Percentiles rank a stretch among this genome's conserved stretches.
These are phyloP conservation scores for Kwoniella mangroviensis DNA, from an alignment of 768 basidiomycete species.

Conservation along the genomic window DNA sequence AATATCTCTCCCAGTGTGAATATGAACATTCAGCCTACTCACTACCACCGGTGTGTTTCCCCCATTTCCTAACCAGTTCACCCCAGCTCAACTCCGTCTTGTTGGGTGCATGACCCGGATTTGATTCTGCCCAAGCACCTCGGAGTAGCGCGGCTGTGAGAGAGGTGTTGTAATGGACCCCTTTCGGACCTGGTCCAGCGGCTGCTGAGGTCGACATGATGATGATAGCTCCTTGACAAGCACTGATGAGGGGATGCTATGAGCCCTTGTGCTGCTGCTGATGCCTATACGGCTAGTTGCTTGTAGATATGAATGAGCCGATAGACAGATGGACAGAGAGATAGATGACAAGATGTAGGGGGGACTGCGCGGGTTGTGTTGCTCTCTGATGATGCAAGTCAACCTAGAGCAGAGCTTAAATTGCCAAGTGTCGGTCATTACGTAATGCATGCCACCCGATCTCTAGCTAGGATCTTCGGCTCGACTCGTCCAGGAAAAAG, in stretches of 20 bases:
- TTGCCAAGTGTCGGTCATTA: too few species aligned
- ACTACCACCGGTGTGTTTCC: slow-evolving; percentile 57
- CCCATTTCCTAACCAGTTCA: slow-evolving; percentile 56
- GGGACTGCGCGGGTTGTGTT: neutral
- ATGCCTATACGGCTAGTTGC: too few species aligned
- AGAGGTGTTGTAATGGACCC: slow-evolving; percentile 46
- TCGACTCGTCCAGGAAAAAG: too few species aligned
- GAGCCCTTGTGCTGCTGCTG: too few species aligned
- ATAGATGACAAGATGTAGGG: neutral
- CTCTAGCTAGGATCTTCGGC: too few species aligned
- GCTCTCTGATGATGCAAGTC: neutral
- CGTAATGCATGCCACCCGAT: too few species aligned
- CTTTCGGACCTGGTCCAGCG: slow-evolving; percentile 38
- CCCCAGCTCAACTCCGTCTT: slow-evolving; percentile 51
- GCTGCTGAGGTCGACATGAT: neutral
- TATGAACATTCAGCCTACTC: slow-evolving; percentile 28
- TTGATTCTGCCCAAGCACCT: slow-evolving; percentile 51
- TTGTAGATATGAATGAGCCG: neutral
- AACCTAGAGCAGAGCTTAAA: too few species aligned
- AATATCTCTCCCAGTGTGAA: too few species aligned
- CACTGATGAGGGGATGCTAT: neutral
- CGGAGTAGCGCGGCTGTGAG: slow-evolving; percentile 47
- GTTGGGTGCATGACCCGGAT: slow-evolving; percentile 45
- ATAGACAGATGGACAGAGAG: neutral
- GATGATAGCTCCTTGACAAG: neutral